Conservation (phyloP, 352 stramenopile genomes). For the Lagenidium sp. region DNA sequence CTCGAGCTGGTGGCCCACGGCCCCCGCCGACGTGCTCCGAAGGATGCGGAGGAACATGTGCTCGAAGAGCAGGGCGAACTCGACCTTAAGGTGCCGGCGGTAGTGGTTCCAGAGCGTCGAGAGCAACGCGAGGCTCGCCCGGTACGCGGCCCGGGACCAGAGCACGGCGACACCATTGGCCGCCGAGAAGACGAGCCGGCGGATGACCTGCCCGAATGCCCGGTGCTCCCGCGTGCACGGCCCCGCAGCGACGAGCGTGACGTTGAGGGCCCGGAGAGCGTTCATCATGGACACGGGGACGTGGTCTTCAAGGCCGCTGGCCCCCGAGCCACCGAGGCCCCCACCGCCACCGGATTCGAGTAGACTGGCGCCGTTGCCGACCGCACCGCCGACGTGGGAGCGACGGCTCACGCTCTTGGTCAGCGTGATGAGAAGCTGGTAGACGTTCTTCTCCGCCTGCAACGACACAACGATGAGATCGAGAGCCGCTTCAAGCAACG, state of each 20-base stretch:
- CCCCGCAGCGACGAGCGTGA: conserved; percentile 50
- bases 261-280: conserved; percentile 60
- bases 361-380: conserved; percentile 35
- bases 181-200: conserved; percentile 63
- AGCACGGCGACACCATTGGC: conserved; percentile 56
- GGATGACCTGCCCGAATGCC: conserved; percentile 66
- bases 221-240: conserved; percentile 37
- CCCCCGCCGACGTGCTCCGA: conserved; percentile 28
- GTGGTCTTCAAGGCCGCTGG: too few relatives aligned
- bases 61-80: conserved; percentile 76
- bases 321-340: too few relatives aligned
- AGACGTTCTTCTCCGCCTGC: conserved; percentile 60
- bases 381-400: conserved; percentile 16
- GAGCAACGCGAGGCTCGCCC: conserved; percentile 45
- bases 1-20: conserved; percentile 48
- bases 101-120: conserved; percentile 85
- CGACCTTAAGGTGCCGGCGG: conserved; percentile 71
- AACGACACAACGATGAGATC: neutral
- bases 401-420: conserved; percentile 66
- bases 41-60: conserved; percentile 75
- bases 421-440: conserved; percentile 66
- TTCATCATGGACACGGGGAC: conserved; percentile 63
- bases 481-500: too few relatives aligned
- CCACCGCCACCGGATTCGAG: too few relatives aligned
- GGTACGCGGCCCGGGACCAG: conserved; percentile 50